Percentiles rank a stretch among this genome's conserved stretches.
These are phyloP conservation scores for Hypericum androsaemum DNA, from an alignment of 345 rosid species.

Conservation along the genomic window DNA sequence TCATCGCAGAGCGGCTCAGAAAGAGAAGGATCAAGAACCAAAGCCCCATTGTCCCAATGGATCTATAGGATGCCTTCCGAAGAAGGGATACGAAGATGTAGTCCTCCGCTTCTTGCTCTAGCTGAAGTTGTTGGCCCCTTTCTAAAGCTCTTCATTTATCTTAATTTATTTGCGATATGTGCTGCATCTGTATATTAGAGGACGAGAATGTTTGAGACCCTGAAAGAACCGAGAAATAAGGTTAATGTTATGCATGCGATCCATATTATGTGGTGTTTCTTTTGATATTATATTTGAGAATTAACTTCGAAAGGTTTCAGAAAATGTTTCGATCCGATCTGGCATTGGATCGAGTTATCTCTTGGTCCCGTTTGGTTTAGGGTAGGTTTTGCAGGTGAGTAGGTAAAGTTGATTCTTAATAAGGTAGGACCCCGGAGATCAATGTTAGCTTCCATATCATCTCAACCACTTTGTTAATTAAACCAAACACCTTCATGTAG, in stretches of 20 bases:
- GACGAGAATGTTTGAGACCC: neutral
- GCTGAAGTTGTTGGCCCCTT: slow-evolving; percentile 3
- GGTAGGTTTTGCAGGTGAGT: too few species aligned
- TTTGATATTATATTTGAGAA: too few species aligned
- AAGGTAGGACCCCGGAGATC: too few species aligned
- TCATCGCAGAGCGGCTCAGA: slow-evolving; percentile 10
- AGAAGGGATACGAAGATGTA: neutral
- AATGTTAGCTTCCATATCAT: too few species aligned
- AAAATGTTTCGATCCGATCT: too few species aligned
- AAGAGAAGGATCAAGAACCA: slow-evolving; percentile 9
- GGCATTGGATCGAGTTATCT: too few species aligned
- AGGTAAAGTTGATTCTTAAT: too few species aligned
- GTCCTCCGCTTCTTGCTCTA: neutral
- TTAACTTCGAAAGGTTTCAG: too few species aligned
- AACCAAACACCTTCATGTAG: too few species aligned
- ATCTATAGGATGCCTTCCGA: slow-evolving; percentile 18
- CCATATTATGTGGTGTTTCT: too few species aligned
- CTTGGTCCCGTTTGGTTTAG: too few species aligned
- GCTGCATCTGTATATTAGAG: slow-evolving; percentile 17
- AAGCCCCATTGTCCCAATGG: slow-evolving; percentile 7
- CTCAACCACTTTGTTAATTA: too few species aligned
- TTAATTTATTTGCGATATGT: slow-evolving; percentile 16
- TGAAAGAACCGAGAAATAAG: neutral
- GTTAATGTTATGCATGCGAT: neutral
- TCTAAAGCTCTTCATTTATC: neutral